Conservation (phyloP, 805 yeast genomes). For the Cyberlindnera suaveolens region DNA sequence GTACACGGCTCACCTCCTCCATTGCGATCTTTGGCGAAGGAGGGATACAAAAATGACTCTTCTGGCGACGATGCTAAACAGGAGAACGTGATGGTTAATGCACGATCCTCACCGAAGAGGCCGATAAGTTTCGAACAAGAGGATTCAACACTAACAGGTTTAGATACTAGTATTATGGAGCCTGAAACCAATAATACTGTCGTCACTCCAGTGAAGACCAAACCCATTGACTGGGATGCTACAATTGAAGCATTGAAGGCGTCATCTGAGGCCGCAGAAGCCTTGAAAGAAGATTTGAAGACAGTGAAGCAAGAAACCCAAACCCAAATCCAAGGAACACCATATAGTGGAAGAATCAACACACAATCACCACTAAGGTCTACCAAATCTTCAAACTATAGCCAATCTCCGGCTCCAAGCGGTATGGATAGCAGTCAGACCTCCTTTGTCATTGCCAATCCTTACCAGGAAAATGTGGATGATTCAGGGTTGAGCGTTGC, state of each 20-base stretch:
- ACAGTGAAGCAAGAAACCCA: neutral
- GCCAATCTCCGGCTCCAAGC: constrained; percentile 4
- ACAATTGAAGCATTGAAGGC: constrained; percentile 13
- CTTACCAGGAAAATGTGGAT: neutral
- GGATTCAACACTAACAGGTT: too few species aligned
- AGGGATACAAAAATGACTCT: neutral
- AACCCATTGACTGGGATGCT: constrained; percentile 20
- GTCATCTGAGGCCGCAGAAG: neutral
- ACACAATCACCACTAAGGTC: constrained; percentile 9
- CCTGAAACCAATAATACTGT: too few species aligned
- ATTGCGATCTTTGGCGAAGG: neutral
- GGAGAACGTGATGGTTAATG: neutral
- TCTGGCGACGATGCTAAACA: neutral
- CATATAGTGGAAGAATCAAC: constrained; percentile 14
- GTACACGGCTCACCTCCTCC: neutral
- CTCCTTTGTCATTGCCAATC: neutral
- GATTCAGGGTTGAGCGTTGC: neutral
- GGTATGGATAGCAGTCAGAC: neutral
- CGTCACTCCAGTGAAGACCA: too few species aligned
- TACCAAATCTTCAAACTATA: neutral
- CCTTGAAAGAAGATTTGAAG: neutral
- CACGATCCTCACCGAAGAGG: neutral
- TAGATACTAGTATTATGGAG: too few species aligned
- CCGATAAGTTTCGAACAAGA: too few species aligned
- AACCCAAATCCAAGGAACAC: constrained; percentile 5